These are phyloP conservation scores for Bipolaris oryzae DNA, from an alignment of 2,329 filamentous ascomycete genomes.

Conservation along the genomic window DNA sequence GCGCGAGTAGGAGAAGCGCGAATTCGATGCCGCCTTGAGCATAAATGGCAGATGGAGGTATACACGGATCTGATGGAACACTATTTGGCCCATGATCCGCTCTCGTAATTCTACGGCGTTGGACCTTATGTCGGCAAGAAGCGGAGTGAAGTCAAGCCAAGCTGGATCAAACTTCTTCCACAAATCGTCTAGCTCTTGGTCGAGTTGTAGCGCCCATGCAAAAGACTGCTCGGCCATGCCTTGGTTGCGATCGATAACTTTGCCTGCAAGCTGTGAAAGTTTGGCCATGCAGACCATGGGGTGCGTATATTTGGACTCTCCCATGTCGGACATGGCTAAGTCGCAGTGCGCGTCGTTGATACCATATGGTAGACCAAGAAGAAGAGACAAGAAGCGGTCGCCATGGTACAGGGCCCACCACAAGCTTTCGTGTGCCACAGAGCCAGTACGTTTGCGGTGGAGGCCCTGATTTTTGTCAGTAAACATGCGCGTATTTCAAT, in stretches of 20 bases:
- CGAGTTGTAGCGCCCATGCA: conserved; percentile 50
- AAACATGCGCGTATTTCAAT: not conserved
- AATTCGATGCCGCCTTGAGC: conserved; percentile 46
- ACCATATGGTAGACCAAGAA: conserved; percentile 61
- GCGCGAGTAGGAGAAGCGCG: conserved; percentile 48
- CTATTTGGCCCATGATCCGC: conserved; percentile 50
- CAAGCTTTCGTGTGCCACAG: conserved; percentile 45
- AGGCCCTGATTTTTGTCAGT: conserved; percentile 42
- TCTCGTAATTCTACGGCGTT: conserved; percentile 48
- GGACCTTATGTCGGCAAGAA: conserved; percentile 33
- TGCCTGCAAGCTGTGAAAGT: conserved; percentile 49
- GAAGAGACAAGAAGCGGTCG: conserved; percentile 59
- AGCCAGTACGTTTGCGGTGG: conserved; percentile 46
- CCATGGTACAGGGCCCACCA: conserved; percentile 50
- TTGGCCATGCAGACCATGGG: conserved; percentile 44
- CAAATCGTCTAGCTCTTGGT: conserved; percentile 52
- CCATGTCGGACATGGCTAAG: conserved; percentile 36
- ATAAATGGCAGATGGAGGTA: conserved; percentile 57
- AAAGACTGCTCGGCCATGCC: conserved; percentile 43
- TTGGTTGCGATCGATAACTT: conserved; percentile 54
- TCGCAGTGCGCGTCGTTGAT: conserved; percentile 50
- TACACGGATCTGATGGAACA: conserved; percentile 53
- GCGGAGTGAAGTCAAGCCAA: conserved; percentile 48
- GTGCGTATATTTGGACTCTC: conserved; percentile 33
- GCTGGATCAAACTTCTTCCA: conserved; percentile 45